These are phyloP conservation scores for Russula abietina DNA, from an alignment of 768 basidiomycete genomes.

Conservation along the genomic window DNA sequence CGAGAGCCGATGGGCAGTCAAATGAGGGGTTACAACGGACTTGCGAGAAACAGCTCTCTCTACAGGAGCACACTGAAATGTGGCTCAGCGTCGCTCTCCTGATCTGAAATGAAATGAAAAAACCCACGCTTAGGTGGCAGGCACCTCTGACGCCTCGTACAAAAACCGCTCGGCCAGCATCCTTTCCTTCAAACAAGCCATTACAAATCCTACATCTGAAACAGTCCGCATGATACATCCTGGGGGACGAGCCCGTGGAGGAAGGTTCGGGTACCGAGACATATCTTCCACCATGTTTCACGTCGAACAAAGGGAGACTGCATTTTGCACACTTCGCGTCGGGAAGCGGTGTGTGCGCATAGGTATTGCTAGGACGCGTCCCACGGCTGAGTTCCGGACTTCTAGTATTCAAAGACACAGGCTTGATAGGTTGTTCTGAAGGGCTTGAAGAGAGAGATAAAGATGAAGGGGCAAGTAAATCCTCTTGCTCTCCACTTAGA, in stretches of 20 bases:
- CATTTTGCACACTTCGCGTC: constrained; percentile 58
- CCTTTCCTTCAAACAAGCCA: constrained; percentile 53
- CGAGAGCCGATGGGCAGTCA: constrained; percentile 15
- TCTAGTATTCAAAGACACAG: constrained; percentile 3
- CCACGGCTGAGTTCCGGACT: constrained; percentile 5
- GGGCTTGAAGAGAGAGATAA: constrained; percentile 38
- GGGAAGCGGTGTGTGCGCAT: constrained; percentile 29
- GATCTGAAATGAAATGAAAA: constrained; percentile 21
- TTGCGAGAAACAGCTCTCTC: constrained; percentile 39
- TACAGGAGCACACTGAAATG: constrained; percentile 40
- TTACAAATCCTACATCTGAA: constrained; percentile 69
- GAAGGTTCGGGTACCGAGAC: constrained; percentile 57
- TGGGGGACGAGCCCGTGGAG: constrained; percentile 40
- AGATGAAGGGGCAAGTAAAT: constrained; percentile 31
- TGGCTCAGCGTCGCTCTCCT: background rate
- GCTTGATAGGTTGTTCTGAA: background rate
- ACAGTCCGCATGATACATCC: constrained; percentile 67
- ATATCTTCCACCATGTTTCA: constrained; percentile 55
- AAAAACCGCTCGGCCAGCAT: constrained; percentile 63
- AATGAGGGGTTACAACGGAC: constrained; percentile 2
- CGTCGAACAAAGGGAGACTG: constrained; percentile 48
- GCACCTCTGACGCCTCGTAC: constrained; percentile 58
- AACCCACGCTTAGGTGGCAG: constrained; percentile 57
- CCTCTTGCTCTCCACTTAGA: constrained; percentile 15
- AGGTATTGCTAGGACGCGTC: constrained; percentile 26